Conservation (phyloP, 768 basidiomycete genomes). For the Trametes gibbosa region DNA sequence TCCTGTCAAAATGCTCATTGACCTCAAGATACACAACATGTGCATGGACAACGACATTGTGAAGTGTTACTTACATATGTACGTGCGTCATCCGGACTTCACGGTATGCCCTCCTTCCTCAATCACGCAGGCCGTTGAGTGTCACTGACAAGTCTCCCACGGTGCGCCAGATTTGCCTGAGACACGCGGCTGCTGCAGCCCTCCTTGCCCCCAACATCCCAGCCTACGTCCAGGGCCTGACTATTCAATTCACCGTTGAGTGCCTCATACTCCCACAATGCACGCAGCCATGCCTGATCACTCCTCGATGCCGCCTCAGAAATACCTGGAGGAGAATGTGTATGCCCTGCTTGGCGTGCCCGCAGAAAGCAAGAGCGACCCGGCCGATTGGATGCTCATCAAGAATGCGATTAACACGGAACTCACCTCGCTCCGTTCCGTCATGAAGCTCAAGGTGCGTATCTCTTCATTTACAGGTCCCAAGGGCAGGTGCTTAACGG, state of each 20-base stretch:
- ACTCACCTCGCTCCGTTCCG: neutral
- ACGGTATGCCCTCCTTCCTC: neutral
- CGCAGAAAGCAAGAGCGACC: neutral
- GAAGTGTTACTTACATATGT: neutral
- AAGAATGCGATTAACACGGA: neutral
- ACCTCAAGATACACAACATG: slow-evolving; percentile 7
- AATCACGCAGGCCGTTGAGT: too few relatives aligned
- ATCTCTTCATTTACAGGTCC: neutral
- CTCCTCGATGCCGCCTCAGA: neutral
- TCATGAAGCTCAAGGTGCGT: slow-evolving; percentile 3
- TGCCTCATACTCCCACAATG: neutral
- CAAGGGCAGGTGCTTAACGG: too few relatives aligned
- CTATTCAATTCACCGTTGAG: neutral
- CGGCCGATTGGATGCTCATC: slow-evolving; percentile 6
- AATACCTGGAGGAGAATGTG: neutral
- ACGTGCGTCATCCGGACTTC: slow-evolving; percentile 8
- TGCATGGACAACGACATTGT: slow-evolving; percentile 1
- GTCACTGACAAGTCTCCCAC: too few relatives aligned
- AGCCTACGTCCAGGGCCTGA: neutral
- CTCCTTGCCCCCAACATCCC: neutral
- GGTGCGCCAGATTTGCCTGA: too few relatives aligned
- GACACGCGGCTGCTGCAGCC: neutral
- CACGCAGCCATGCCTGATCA: too few relatives aligned
- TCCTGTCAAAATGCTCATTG: neutral
- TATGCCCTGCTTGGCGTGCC: neutral